Conservation (phyloP, 2,329 filamentous ascomycete genomes). For the Fusarium continuum region DNA sequence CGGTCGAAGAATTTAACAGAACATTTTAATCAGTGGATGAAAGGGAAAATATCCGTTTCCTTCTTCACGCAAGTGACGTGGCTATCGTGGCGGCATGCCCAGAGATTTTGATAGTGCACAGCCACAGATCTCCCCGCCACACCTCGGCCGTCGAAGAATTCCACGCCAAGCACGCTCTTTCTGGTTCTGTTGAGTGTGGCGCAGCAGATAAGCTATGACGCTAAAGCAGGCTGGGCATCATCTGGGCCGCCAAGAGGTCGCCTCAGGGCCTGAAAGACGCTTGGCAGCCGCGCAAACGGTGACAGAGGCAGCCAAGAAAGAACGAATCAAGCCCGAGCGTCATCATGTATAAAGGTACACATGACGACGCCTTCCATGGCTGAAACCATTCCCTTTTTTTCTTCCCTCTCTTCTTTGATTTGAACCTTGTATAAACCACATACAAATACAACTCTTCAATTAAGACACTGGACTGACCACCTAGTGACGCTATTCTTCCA, state of each 20-base stretch:
- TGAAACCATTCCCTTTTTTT: background rate
- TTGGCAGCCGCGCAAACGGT: conserved; percentile 36
- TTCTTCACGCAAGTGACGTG: background rate
- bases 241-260: conserved; percentile 2
- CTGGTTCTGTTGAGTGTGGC: conserved; percentile 22
- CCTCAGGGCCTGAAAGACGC: conserved; percentile 22
- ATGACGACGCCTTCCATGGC: conserved; percentile 31
- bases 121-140: background rate
- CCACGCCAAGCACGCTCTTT: background rate
- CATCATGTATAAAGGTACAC: conserved; percentile 30
- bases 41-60: background rate
- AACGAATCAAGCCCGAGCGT: conserved; percentile 36
- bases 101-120: background rate
- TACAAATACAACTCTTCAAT: background rate
- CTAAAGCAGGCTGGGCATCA: conserved; percentile 19
- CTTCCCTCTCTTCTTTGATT: background rate
- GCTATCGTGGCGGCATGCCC: background rate
- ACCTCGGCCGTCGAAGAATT: background rate
- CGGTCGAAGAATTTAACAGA: background rate
- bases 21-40: background rate
- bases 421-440: conserved; percentile 3
- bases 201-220: conserved; percentile 20
- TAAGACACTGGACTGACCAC: too few species aligned
- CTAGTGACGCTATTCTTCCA: background rate
- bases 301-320: conserved; percentile 34